A percentile compares a stretch with the other conserved stretches of the same genome.
These are phyloP conservation scores for Trichoderma erinaceum DNA, from an alignment of 495 filamentous ascomycete species.

Conservation along the genomic window DNA sequence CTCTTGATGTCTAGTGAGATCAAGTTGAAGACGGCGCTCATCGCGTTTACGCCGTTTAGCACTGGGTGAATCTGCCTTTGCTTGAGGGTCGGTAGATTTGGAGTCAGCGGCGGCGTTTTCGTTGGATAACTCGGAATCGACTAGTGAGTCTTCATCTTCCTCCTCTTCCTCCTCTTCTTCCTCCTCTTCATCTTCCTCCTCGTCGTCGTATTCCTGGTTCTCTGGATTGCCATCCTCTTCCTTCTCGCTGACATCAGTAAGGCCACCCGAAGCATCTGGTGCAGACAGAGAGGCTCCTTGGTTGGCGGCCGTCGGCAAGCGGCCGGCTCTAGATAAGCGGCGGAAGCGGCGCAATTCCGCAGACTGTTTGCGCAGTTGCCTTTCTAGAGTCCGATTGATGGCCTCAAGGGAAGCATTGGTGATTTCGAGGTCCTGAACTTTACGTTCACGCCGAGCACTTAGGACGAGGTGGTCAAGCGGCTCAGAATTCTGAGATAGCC, in stretches of 20 bases:
- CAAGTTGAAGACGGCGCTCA: constrained; percentile 69
- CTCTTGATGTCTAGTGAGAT: constrained; percentile 83
- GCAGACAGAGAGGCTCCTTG: not conserved
- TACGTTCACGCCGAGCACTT: constrained; percentile 84
- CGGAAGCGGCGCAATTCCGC: constrained; percentile 79
- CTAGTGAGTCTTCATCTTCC: constrained; percentile 22
- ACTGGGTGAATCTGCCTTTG: constrained; percentile 28
- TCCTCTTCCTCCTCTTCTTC: constrained; percentile 27
- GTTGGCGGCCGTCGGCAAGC: constrained; percentile 46
- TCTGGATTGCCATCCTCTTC: constrained; percentile 27
- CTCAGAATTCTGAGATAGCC: constrained; percentile 40
- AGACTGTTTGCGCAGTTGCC: constrained; percentile 85
- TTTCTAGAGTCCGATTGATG: constrained; percentile 91
- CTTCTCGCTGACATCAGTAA: constrained; percentile 51
- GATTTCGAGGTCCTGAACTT: constrained; percentile 96
- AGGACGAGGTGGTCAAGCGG: constrained; percentile 63
- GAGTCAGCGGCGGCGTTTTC: constrained; percentile 38
- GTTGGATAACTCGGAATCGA: constrained; percentile 32
- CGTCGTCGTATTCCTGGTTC: not conserved
- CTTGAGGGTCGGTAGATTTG: not conserved
- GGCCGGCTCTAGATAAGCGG: constrained; percentile 70
- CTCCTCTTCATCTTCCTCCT: not conserved
- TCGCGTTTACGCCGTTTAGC: constrained; percentile 52
- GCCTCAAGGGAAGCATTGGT: constrained; percentile 92
- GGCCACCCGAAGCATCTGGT: constrained; percentile 12